These are phyloP conservation scores for Colletotrichum echinochloae DNA, from an alignment of 2,329 filamentous ascomycete genomes.

Conservation along the genomic window DNA sequence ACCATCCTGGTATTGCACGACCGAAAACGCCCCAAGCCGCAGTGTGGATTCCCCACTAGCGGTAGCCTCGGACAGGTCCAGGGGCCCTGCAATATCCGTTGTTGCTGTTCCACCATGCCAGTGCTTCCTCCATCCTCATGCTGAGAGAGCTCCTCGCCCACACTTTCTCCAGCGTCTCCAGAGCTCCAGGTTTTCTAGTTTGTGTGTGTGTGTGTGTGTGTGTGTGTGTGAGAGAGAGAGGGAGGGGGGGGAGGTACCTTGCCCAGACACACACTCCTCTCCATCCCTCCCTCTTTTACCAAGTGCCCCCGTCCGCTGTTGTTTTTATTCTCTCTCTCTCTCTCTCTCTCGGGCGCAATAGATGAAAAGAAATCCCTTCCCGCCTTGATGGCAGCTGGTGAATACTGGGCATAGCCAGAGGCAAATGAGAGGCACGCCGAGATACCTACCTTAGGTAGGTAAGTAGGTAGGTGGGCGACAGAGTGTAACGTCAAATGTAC, in stretches of 20 bases:
- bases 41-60: conserved; percentile 32
- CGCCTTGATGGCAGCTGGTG: not conserved
- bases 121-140: conserved; percentile 9
- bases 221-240: too few species aligned
- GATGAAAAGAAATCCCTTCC: not conserved
- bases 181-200: not conserved
- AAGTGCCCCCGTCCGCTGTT: not conserved
- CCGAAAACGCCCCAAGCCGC: conserved; percentile 20
- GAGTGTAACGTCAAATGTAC: not conserved
- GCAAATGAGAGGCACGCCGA: not conserved
- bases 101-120: conserved; percentile 35
- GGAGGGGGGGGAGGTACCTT: conserved; percentile 1
- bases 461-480: not conserved
- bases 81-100: conserved; percentile 32
- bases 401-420: not conserved
- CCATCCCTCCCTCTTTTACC: not conserved
- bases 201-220: too few species aligned
- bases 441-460: not conserved
- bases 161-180: conserved; percentile 21
- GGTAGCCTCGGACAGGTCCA: conserved; percentile 33
- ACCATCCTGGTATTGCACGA: conserved; percentile 36
- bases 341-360: not conserved
- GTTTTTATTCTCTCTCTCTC: too few species aligned
- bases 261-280: not conserved
- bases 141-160: conserved; percentile 18